Percentiles rank a stretch among this genome's conserved stretches.
Evolutionary conservation across 371 early-diverging fungal genomes (phyloP).

Genomic region (Mucor velutinosus): DNA sequence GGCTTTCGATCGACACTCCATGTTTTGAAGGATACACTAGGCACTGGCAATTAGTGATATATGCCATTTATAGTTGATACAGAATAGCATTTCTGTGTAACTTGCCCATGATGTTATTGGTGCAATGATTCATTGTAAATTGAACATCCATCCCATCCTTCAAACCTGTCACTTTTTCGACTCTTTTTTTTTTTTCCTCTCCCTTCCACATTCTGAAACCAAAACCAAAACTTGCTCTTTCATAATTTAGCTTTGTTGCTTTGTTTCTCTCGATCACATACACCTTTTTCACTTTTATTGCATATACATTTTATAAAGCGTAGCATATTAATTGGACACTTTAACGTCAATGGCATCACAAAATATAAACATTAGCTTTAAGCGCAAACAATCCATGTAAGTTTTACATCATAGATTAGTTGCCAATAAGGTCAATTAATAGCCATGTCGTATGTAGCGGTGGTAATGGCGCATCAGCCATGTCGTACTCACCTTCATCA

Average conservation of each 20-base stretch:
- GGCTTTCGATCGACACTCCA: neutral
- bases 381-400: slow-evolving; percentile 29
- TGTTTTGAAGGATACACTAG: neutral
- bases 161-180: slow-evolving; percentile 23
- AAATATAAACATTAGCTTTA: slow-evolving; percentile 28
- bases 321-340: neutral
- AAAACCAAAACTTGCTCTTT: slow-evolving; percentile 11
- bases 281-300: neutral
- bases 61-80: neutral
- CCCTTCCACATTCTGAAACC: slow-evolving; percentile 7
- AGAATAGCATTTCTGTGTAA: neutral
- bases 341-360: slow-evolving; percentile 19
- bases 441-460: neutral
- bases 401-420: neutral
- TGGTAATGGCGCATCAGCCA: slow-evolving; percentile 10
- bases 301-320: neutral
- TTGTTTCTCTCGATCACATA: neutral
- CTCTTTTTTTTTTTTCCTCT: slow-evolving; percentile 4
- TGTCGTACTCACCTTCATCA: slow-evolving; percentile 31
- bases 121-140: neutral
- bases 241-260: neutral
- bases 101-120: neutral
- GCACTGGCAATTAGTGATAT: neutral
- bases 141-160: neutral
- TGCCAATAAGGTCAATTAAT: neutral